Evolutionary conservation across 1,284 basidiomycete genomes (phyloP).

Genomic region (Exobasidium rhododendri): DNA sequence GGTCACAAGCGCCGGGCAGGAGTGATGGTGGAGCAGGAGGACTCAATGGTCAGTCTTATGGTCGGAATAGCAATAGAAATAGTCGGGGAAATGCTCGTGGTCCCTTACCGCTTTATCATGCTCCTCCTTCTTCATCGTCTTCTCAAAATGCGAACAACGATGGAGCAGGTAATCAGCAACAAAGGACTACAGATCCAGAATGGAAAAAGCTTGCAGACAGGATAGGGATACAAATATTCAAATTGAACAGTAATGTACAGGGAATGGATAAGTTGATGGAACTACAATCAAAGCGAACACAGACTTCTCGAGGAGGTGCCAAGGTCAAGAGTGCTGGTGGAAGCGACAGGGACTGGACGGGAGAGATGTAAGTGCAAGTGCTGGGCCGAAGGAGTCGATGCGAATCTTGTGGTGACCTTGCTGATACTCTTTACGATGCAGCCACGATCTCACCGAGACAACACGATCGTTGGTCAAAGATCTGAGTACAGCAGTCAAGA

Average conservation of each 20-base stretch:
- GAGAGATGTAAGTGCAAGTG: constrained; percentile 26
- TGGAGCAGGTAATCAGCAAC: constrained; percentile 13
- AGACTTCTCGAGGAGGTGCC: neutral
- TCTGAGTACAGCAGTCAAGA: constrained; percentile 85
- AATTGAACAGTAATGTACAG: constrained; percentile 95
- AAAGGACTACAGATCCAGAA: constrained; percentile 17
- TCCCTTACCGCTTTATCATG: constrained; percentile 30
- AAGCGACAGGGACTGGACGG: constrained; percentile 34
- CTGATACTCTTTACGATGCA: neutral
- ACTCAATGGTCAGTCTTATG: constrained; percentile 23
- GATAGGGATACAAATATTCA: constrained; percentile 92
- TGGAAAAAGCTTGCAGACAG: constrained; percentile 78
- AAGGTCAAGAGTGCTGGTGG: constrained; percentile 60
- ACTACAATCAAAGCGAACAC: constrained; percentile 56
- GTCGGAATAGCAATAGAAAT: neutral
- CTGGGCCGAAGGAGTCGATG: constrained; percentile 72
- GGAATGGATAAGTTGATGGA: constrained; percentile 89
- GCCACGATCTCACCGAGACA: constrained; percentile 78
- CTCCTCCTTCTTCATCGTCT: constrained; percentile 32
- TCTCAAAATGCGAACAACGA: neutral
- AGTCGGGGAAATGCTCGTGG: neutral
- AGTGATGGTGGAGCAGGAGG: constrained; percentile 17
- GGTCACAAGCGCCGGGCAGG: constrained; percentile 16
- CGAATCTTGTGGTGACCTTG: constrained; percentile 53
- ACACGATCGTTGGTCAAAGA: constrained; percentile 92